Evolutionary conservation across 2,329 filamentous ascomycete species (phyloP), one percentile per base, ranked within the genome.

Genomic region (Exserohilum rostratum): DNA sequence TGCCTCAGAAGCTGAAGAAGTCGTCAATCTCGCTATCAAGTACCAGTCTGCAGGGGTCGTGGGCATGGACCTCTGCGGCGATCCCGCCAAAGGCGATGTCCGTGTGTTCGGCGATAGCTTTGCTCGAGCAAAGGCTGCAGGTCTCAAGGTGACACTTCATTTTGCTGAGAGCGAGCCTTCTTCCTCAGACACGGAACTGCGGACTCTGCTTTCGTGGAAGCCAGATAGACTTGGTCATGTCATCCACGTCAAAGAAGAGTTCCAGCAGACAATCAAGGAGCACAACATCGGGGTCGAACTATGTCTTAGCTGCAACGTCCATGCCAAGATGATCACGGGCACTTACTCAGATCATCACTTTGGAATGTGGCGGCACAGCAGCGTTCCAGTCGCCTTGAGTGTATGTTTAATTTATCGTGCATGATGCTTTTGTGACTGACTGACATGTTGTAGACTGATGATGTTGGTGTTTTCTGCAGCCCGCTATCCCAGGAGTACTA

Each of bases 401-500:
- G 90, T 92, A 77, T 78, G 89, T 84, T 33, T 11, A n/a, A 7
- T 11, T 6, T 3, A 3, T n/a, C 3, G 34, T 3, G n/a, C 6
- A 12, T n/a, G 34, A 6, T 43, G 7, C 50, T 11, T 31, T 31
- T n/a, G 11, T 25, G 33, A 49, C 65, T 25, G 33, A 49, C 65
- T 70, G 11, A 68, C 27, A 13, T 5, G 13, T 22, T 37, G 4
- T 56, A 92, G 89, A 95, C 90, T 1, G 91, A 95, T 69, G 90
- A 95, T 66, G 88, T 93, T 9, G 91, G 90, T 2, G 85, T 95
- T 18, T 95, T 95, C 66, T 87, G 87, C 45, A 93, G 89, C 67
- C 81, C 85, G 0, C 75, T 93, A 3, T 92, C 89, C 0, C 87
- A 91, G 62, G 91, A 96, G 71, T 93, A 93, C 72, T 77, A 80